A percentile compares a stretch with the other conserved stretches of the same genome.
Evolutionary conservation across 768 basidiomycete genomes (phyloP).

Genomic region (Kwoniella sp.): DNA sequence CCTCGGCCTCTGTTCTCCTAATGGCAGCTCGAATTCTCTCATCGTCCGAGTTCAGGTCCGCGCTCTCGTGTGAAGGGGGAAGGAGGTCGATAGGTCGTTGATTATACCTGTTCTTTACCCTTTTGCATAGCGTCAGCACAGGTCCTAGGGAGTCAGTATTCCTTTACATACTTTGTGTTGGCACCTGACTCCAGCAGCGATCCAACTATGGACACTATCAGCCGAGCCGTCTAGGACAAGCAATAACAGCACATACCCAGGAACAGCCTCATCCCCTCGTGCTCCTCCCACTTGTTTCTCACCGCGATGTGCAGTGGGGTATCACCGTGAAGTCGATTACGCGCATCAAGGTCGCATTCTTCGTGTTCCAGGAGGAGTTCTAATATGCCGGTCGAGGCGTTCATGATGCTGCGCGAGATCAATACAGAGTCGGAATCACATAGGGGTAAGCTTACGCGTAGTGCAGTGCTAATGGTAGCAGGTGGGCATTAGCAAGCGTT

Average conservation of each 20-base stretch:
- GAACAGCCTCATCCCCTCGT: constrained; percentile 57
- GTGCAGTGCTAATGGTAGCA: constrained; percentile 67
- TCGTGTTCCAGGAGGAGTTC: constrained; percentile 71
- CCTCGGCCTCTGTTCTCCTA: constrained; percentile 56
- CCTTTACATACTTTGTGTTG: constrained; percentile 58
- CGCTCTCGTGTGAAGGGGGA: constrained; percentile 31
- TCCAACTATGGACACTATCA: constrained; percentile 14
- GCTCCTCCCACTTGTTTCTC: constrained; percentile 55
- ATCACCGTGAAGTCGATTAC: constrained; percentile 64
- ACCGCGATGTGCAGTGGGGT: constrained; percentile 75
- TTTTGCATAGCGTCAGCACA: constrained; percentile 47
- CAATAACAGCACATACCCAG: constrained; percentile 55
- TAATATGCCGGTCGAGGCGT: constrained; percentile 62
- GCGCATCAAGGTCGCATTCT: constrained; percentile 73
- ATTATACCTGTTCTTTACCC: constrained; percentile 69
- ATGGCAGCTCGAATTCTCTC: constrained; percentile 57
- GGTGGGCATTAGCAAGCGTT: too few species aligned
- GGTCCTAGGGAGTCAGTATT: not conserved
- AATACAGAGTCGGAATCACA: not conserved
- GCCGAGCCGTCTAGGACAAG: not conserved
- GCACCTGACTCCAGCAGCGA: constrained; percentile 71
- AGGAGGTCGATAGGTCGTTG: constrained; percentile 60
- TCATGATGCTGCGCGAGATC: constrained; percentile 50
- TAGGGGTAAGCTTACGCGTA: constrained; percentile 58
- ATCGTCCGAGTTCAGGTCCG: constrained; percentile 52